Base-by-base conservation (phyloP, 768 basidiomycete genomes). In the Grammothele lineata region DNA sequence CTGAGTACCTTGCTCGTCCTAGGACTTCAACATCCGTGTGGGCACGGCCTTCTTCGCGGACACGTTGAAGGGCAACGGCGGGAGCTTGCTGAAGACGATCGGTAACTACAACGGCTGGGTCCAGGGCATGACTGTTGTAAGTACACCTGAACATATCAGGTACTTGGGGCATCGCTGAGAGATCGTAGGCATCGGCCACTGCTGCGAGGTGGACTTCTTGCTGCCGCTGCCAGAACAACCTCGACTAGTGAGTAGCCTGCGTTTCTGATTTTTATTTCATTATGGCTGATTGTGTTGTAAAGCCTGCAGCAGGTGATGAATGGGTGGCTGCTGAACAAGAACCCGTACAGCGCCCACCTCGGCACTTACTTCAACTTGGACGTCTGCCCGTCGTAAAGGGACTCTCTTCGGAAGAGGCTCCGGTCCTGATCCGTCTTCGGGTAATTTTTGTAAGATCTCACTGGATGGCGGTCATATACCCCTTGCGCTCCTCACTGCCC, bases 71-170 rank as follows among this genome's bases (percentile, higher is more conserved):
- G 50, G 43, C 37, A 73, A 77, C 51, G 65, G 64, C 24, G 80
- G 81, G 17, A 70, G 83, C 57, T 58, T 89, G 25, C 62, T 87
- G 11, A 47, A 65, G 45, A 72, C 78, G 14, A 66, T 88, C 43
- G 91, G 88, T 18, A 48, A 62, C n/a, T 93, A 93, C 66, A 90
- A 89, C 57, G 88, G 87, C 32, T 88, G 86, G 86, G 52, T 40
- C 34, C 49, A 37, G 15, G 75, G 76, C 15, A 66, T 89, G 73
- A 88, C 85, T 23, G 66, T 63, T 40, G 85, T 83, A 59, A 30
- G 68, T 62, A n/a, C 35, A 9, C 30, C n/a, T n/a, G n/a, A n/a
- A n/a, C 37, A 62, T 21, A 21, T 3, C 37, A 41, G 3, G 38
- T 47, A 22, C 5, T 32, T 44, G 18, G 10, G 17, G 14, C 33